Conservation (phyloP, 352 stramenopile genomes). For the Aphanomyces invadans region DNA sequence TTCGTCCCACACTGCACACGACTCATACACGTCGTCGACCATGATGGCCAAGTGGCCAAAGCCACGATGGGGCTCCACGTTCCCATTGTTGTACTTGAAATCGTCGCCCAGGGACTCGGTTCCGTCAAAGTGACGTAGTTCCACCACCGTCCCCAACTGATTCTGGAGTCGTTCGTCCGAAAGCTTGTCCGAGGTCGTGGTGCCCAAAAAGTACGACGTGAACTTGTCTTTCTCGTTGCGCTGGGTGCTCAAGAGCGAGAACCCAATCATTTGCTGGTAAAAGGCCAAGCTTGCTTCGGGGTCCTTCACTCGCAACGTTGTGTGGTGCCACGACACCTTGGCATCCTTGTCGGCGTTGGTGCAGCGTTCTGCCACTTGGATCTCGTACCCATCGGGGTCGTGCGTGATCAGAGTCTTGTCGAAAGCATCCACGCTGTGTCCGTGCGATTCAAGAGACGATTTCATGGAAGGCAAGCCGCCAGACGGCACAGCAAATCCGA, state of each 20-base stretch:
- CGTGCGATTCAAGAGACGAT: background rate
- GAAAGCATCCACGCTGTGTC: background rate
- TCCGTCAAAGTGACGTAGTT: constrained; percentile 18
- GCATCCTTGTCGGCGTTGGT: background rate
- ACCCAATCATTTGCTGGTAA: constrained; percentile 19
- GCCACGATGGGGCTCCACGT: constrained; percentile 72
- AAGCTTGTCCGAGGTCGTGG: background rate
- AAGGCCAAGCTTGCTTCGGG: constrained; percentile 19
- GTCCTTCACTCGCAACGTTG: constrained; percentile 22
- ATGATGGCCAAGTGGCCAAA: constrained; percentile 86
- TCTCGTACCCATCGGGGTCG: constrained; percentile 17
- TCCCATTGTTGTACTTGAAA: constrained; percentile 57
- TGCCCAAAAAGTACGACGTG: constrained; percentile 25
- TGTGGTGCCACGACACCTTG: constrained; percentile 20
- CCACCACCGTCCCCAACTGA: constrained; percentile 15
- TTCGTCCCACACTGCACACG: constrained; percentile 54
- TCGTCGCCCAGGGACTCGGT: background rate
- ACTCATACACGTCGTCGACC: constrained; percentile 73
- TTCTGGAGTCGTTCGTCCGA: background rate
- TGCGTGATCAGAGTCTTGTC: constrained; percentile 1
- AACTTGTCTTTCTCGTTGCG: constrained; percentile 16
- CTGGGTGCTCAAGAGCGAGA: constrained; percentile 19
- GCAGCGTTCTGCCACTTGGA: constrained; percentile 8
- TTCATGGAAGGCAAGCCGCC: background rate
- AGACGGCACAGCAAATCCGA: constrained; percentile 17